A percentile compares a stretch with the other conserved stretches of the same genome.
phyloP scores from a whole-genome alignment of 768 basidiomycete species.

The Phanerochaete carnosa region DNA sequence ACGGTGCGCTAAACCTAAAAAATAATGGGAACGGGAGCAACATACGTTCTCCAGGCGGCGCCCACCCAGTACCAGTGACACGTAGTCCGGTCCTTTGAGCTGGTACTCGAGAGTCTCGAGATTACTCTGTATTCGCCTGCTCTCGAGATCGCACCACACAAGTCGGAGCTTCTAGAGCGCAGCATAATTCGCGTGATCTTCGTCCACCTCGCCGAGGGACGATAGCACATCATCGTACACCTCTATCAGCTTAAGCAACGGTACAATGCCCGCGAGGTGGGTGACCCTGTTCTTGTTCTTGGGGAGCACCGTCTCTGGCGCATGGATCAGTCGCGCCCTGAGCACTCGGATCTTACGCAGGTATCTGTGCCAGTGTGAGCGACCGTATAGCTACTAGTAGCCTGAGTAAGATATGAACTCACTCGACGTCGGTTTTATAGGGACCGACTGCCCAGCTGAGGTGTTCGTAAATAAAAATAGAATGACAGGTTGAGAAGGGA shows the following conservation, averaged over 20 bases:
- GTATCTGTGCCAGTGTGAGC: neutral
- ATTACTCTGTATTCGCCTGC: neutral
- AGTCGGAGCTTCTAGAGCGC: conserved; percentile 4
- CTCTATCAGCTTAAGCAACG: conserved; percentile 3
- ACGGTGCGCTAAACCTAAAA: neutral
- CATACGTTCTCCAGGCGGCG: conserved; percentile 9
- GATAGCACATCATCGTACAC: conserved; percentile 5
- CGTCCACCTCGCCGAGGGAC: neutral
- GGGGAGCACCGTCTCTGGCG: neutral
- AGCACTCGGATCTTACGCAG: neutral
- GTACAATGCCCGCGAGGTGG: conserved; percentile 1
- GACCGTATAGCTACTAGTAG: neutral
- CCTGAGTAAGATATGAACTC: neutral
- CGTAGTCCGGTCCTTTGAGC: conserved; percentile 1
- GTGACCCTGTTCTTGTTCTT: conserved; percentile 8
- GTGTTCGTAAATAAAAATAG: neutral
- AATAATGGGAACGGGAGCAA: neutral
- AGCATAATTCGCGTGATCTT: neutral
- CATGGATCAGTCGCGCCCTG: neutral
- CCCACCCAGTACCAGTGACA: neutral
- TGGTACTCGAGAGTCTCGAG: conserved; percentile 4
- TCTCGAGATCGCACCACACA: conserved; percentile 1
- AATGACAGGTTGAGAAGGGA: neutral
- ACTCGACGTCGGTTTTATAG: conserved; percentile 26
- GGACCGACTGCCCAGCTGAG: conserved; percentile 27